Conservation (phyloP, 75 land plant genomes). For the Azolla pinnata region DNA sequence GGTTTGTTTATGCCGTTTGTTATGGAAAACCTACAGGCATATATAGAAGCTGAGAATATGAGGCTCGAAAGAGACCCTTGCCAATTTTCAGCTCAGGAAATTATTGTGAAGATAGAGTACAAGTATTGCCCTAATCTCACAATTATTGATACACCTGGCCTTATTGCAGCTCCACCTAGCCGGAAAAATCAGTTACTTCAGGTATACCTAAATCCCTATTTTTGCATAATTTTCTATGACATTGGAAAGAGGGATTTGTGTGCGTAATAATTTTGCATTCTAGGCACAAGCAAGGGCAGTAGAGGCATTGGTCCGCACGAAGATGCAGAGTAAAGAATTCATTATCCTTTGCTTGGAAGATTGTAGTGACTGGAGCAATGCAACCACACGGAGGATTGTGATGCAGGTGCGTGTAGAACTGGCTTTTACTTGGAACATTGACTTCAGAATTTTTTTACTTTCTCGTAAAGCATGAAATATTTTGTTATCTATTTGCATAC, state of each 20-base stretch:
- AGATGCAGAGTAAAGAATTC: slow-evolving; percentile 91
- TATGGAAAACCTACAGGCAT: no score
- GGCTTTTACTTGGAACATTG: no score
- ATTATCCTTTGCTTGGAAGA: slow-evolving; percentile 98
- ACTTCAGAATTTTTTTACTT: no score
- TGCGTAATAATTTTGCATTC: no score
- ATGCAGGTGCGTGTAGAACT: slow-evolving; percentile 79
- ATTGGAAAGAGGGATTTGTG: no score
- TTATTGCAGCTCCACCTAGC: slow-evolving; percentile 91
- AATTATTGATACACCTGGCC: slow-evolving; percentile 94
- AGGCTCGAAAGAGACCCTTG: slow-evolving; percentile 76
- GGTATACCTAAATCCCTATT: slow-evolving; percentile 26
- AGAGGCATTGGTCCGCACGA: slow-evolving; percentile 81
- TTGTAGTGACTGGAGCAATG: slow-evolving; percentile 98
- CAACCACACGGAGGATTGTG: slow-evolving; percentile 78
- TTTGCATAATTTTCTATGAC: no score
- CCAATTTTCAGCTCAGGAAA: slow-evolving; percentile 84
- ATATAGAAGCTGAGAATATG: slow-evolving; percentile 92
- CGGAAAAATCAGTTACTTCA: slow-evolving; percentile 71
- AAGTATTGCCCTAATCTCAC: slow-evolving; percentile 95
- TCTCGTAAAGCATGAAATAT: no score
- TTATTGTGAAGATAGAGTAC: slow-evolving; percentile 70
- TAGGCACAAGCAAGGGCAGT: slow-evolving; percentile 91
- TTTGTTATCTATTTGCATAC: no score
- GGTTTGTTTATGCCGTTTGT: no score